phyloP scores from a whole-genome alignment of 805 yeast species.

The Wickerhamiella occidentalis region DNA sequence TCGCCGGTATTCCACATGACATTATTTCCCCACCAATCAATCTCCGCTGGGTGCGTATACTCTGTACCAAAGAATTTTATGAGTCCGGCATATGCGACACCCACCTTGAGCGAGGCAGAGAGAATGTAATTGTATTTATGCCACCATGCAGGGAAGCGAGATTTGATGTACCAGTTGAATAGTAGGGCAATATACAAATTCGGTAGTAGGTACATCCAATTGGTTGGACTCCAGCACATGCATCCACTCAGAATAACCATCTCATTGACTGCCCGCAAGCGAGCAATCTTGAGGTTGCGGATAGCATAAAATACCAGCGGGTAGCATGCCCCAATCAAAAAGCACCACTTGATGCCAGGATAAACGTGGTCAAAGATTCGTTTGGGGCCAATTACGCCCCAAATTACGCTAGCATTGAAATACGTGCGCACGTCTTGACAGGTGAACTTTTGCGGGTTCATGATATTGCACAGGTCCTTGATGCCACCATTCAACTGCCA shows the following conservation, averaged over 20 bases:
- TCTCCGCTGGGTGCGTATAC: conserved; percentile 30
- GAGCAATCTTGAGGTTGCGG: conserved; percentile 24
- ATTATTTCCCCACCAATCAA: conserved; percentile 61
- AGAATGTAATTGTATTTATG: conserved; percentile 39
- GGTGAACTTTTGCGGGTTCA: conserved; percentile 33
- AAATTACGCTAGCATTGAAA: conserved; percentile 39
- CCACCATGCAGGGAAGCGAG: conserved; percentile 45
- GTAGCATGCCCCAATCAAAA: conserved; percentile 40
- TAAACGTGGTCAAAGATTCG: conserved; percentile 37
- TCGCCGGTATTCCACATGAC: conserved; percentile 20
- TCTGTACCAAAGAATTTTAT: conserved; percentile 44
- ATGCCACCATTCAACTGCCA: conserved; percentile 27
- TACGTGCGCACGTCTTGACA: conserved; percentile 32
- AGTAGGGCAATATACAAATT: conserved; percentile 26
- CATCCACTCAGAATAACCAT: conserved; percentile 37
- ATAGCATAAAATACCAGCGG: conserved; percentile 17
- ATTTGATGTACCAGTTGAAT: conserved; percentile 38
- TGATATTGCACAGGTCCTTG: conserved; percentile 28
- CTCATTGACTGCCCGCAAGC: conserved; percentile 34
- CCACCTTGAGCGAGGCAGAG: conserved; percentile 46
- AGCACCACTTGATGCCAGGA: conserved; percentile 51
- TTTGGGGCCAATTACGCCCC: conserved; percentile 55
- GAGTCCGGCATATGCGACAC: conserved; percentile 49
- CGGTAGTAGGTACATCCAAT: conserved; percentile 20
- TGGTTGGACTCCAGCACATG: conserved; percentile 28